phyloP scores from a whole-genome alignment of 371 early-diverging fungal species.

The Basidiobolus meristosporus region DNA sequence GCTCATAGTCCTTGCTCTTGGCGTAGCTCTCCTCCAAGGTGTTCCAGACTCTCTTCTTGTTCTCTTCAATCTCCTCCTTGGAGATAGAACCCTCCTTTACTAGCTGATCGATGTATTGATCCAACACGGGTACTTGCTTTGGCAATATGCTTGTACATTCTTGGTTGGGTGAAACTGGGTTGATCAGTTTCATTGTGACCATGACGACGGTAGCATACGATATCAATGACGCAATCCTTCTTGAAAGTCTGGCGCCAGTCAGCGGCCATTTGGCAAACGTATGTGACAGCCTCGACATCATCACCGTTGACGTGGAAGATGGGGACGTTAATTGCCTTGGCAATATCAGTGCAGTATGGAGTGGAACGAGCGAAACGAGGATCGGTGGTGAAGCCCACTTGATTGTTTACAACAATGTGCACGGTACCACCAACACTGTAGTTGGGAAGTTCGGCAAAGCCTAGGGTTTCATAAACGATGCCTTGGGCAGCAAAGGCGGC shows the following conservation, averaged over 20 bases:
- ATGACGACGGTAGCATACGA: conserved; percentile 90
- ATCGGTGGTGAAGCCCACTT: conserved; percentile 96
- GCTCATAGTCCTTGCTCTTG: conserved; percentile 74
- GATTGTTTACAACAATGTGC: conserved; percentile 96
- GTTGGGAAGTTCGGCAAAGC: conserved; percentile 81
- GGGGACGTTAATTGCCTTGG: conserved; percentile 88
- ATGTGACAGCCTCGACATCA: conserved; percentile 90
- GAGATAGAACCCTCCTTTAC: conserved; percentile 69
- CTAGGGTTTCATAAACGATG: conserved; percentile 91
- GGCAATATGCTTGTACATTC: conserved; percentile 87
- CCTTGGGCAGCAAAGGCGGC: conserved; percentile 96
- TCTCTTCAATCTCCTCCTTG: conserved; percentile 56
- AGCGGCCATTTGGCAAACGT: conserved; percentile 79
- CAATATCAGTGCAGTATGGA: conserved; percentile 92
- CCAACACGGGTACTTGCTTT: conserved; percentile 60
- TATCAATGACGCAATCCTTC: conserved; percentile 88
- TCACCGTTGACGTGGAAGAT: conserved; percentile 96
- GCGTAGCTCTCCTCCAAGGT: conserved; percentile 80
- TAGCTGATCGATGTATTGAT: conserved; percentile 67
- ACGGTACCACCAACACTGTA: conserved; percentile 93
- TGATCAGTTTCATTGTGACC: conserved; percentile 98
- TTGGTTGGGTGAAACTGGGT: conserved; percentile 94
- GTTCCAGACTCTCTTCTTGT: conserved; percentile 77
- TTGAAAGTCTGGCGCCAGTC: conserved; percentile 92
- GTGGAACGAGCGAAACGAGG: conserved; percentile 88